Percentiles rank a stretch among this genome's conserved stretches.
These are phyloP conservation scores for Umbelopsis isabellina DNA, from an alignment of 192 early-diverging fungal genomes.

Conservation along the genomic window DNA sequence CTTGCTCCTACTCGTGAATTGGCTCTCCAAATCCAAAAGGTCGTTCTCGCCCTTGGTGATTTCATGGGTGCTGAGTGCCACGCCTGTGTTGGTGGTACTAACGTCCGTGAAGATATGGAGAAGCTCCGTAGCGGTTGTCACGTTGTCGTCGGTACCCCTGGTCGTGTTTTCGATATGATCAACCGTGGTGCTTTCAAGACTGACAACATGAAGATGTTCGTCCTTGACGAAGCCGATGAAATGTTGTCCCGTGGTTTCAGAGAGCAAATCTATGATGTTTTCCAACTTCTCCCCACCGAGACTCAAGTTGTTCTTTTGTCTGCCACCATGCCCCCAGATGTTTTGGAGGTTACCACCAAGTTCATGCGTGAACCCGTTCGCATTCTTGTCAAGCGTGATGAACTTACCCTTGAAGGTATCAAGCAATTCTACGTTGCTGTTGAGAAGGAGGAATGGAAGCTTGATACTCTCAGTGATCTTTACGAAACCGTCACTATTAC, in stretches of 20 bases:
- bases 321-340: constrained; percentile 94
- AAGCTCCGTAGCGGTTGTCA: constrained; percentile 93
- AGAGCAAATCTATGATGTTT: constrained; percentile 96
- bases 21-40: constrained; percentile 93
- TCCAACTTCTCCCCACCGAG: constrained; percentile 87
- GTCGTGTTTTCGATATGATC: constrained; percentile 97
- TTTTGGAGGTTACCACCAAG: constrained; percentile 94
- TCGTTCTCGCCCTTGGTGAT: constrained; percentile 90
- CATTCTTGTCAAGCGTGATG: constrained; percentile 98
- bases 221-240: constrained; percentile 98
- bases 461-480: constrained; percentile 95
- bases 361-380: constrained; percentile 97
- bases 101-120: constrained; percentile 88
- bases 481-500: constrained; percentile 97
- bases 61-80: constrained; percentile 98
- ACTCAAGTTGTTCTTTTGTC: constrained; percentile 93
- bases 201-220: constrained; percentile 89
- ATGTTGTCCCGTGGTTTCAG: constrained; percentile 94
- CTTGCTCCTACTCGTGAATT: constrained; percentile 96
- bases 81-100: constrained; percentile 94
- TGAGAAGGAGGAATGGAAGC: constrained; percentile 98
- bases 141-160: constrained; percentile 94
- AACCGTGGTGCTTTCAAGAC: constrained; percentile 82
- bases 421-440: constrained; percentile 99
- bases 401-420: constrained; percentile 97